Conservation (phyloP, 257 asterid genomes). For the Forsythia suspensa region DNA sequence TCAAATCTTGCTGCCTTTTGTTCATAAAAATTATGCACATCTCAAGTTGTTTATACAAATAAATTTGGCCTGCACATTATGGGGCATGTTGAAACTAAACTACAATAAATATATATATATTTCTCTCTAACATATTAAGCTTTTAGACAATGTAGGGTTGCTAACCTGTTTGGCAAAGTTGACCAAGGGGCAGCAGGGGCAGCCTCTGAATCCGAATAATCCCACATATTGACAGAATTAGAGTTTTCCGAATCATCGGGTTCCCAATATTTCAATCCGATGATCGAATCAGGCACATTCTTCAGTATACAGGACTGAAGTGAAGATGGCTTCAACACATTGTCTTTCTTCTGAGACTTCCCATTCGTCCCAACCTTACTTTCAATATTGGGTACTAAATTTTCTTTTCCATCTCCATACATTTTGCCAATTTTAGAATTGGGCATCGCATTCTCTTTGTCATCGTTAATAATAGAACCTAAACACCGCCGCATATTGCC, state of each 20-base stretch:
- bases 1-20: no score
- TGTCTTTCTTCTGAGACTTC: slow-evolving; percentile 33
- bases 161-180: slow-evolving; percentile 73
- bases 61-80: no score
- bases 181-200: slow-evolving; percentile 98
- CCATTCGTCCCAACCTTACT: slow-evolving; percentile 8
- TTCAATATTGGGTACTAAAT: slow-evolving; percentile 20
- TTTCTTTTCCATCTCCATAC: slow-evolving; percentile 31
- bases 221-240: slow-evolving; percentile 68
- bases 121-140: no score
- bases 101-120: no score
- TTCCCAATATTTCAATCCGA: slow-evolving; percentile 48
- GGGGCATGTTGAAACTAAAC: no score
- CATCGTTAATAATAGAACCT: slow-evolving; percentile 22
- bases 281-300: slow-evolving; percentile 57
- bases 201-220: slow-evolving; percentile 80
- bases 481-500: slow-evolving; percentile 10
- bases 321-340: slow-evolving; percentile 60
- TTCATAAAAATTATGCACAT: no score
- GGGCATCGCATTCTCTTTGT: slow-evolving; percentile 54
- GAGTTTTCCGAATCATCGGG: slow-evolving; percentile 41
- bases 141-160: no score
- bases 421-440: slow-evolving; percentile 22
- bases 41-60: no score
- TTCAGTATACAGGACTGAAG: slow-evolving; percentile 65